Evolutionary conservation across 106 monocot genomes (phyloP).

Genomic region (Hemerocallis citrina): DNA sequence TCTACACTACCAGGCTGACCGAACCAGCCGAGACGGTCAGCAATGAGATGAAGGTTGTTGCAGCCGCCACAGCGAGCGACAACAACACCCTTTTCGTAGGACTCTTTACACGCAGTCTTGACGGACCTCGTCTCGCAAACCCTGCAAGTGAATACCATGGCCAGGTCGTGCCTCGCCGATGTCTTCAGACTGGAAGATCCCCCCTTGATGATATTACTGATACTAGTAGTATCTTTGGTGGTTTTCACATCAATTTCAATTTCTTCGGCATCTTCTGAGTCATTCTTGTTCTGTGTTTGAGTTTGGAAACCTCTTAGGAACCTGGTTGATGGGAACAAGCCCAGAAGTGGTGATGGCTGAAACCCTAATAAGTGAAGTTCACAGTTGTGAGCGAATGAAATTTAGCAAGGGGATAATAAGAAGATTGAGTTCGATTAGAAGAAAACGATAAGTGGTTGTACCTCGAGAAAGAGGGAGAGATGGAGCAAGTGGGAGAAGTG

Average conservation of each 20-base stretch:
- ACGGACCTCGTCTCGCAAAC: slow-evolving; percentile 89
- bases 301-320: not conserved
- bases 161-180: slow-evolving; percentile 63
- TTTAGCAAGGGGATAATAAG: too few relatives aligned
- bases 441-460: too few relatives aligned
- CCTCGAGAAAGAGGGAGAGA: too few relatives aligned
- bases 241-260: not conserved
- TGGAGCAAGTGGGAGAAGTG: too few relatives aligned
- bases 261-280: not conserved
- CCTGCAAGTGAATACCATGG: slow-evolving; percentile 89
- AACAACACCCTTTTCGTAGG: slow-evolving; percentile 86
- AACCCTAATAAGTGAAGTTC: too few relatives aligned
- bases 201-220: slow-evolving; percentile 19
- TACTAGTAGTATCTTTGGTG: not conserved
- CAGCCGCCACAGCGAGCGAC: slow-evolving; percentile 74
- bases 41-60: slow-evolving; percentile 86
- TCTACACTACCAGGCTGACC: slow-evolving; percentile 78
- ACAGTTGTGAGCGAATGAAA: too few relatives aligned
- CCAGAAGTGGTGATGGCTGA: too few relatives aligned
- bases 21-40: slow-evolving; percentile 87
- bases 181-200: slow-evolving; percentile 56
- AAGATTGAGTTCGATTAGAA: too few relatives aligned
- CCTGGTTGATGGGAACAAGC: not conserved
- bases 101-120: slow-evolving; percentile 71
- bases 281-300: not conserved